Evolutionary conservation across 208 protist species (phyloP), one percentile per base, ranked within the genome.

Genomic region (Vickermania ingenoplastis): DNA sequence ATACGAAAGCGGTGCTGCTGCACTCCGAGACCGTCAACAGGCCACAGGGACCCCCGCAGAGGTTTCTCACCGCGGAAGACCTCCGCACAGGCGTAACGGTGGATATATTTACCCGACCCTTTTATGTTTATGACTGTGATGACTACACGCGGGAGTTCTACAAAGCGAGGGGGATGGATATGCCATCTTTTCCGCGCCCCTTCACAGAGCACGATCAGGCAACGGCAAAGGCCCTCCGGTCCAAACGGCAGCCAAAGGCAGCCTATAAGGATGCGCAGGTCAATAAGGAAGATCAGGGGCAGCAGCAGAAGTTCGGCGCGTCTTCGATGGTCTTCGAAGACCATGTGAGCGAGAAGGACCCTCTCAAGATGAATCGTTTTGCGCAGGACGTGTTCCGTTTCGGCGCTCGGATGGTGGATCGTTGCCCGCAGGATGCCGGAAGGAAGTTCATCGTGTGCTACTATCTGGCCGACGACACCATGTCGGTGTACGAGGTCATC

Each of bases 381-480:
- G 75, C 81, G 5, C 79, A 95, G 30, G 88, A 97, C 67, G 79
- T 91, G 27, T 88, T 98, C 25, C 92, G 91, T 57, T 97, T 97
- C 69, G 63, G 71, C 13, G 92, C 84, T 26, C 67, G 72, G 30
- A 54, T 91, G 58, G 77, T 71, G 48, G 67, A 86, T 5, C 75
- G 75, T 5, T 59, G 54, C 23, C 58, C 66, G 5, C 61, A 67
- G n/a, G 88, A 97, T 71, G 69, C 65, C 25, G 82, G 76, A 23
- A 67, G 94, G 31, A 41, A 53, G 21, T 97, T 97, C 61, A 69
- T 97, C 30, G 59, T 97, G 23, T 84, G 84, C 66, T 97, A 93
- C 73, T 98, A 97, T 70, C 86, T 98, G 1, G 83, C 89, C 11
- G 97, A 99, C 65, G 94, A 97, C 70, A 97, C 97, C 28, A 80